Evolutionary conservation across 257 asterid genomes (phyloP).

Genomic region (Lantana camara): DNA sequence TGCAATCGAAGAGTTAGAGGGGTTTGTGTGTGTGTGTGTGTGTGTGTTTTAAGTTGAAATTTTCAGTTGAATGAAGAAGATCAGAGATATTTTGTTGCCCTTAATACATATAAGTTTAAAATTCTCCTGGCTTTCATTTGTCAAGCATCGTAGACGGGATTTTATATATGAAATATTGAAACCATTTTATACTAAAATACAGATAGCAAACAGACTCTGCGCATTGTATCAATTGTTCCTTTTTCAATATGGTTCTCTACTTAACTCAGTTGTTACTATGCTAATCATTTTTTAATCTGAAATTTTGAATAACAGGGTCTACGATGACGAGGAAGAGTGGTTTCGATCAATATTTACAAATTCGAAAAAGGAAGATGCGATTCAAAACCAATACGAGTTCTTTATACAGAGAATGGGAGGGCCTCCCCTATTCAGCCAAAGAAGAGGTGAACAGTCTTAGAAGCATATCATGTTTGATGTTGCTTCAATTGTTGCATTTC

Average conservation of each 20-base stretch:
- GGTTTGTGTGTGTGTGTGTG: neutral
- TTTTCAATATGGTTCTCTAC: slow-evolving; percentile 1
- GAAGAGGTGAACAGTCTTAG: slow-evolving; percentile 61
- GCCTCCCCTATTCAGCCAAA: slow-evolving; percentile 79
- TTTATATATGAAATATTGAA: too few relatives aligned
- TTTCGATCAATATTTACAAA: slow-evolving; percentile 78
- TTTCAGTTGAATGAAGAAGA: neutral
- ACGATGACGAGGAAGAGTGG: slow-evolving; percentile 93
- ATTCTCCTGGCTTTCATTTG: neutral
- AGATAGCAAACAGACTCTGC: neutral
- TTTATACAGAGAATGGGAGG: slow-evolving; percentile 97
- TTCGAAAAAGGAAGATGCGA: slow-evolving; percentile 91
- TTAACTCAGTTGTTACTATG: neutral
- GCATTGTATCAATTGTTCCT: neutral
- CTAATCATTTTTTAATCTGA: neutral
- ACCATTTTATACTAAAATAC: neutral
- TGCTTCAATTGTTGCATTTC: neutral
- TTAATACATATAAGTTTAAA: neutral
- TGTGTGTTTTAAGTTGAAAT: neutral
- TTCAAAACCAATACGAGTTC: slow-evolving; percentile 95
- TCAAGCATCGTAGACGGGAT: neutral
- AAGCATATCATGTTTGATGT: neutral
- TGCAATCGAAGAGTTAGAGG: neutral
- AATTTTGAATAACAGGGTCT: slow-evolving; percentile 56
- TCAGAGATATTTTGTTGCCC: neutral